Percentiles rank a stretch among this genome's conserved stretches.
These are phyloP conservation scores for Hevea brasiliensis DNA, from an alignment of 345 rosid genomes.

Conservation along the genomic window DNA sequence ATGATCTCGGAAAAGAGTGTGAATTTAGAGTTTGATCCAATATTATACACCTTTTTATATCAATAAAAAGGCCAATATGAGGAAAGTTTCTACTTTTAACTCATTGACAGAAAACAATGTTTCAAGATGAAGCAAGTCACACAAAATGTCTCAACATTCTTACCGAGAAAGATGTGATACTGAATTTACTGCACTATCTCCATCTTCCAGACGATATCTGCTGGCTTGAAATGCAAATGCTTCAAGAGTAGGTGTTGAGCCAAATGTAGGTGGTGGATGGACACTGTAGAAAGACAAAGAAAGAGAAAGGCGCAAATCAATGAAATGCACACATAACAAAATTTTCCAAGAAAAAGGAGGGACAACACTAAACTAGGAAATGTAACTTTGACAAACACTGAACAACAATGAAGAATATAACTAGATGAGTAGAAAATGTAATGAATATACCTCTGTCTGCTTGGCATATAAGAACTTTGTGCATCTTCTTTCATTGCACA, in stretches of 20 bases:
- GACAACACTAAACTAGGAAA: background rate
- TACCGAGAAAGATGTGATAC: constrained; percentile 32
- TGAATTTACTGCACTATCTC: constrained; percentile 55
- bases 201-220: constrained; percentile 56
- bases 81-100: background rate
- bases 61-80: background rate
- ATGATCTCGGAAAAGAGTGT: background rate
- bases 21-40: background rate
- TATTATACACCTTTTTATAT: background rate
- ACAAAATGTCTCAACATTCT: constrained; percentile 4
- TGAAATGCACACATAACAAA: background rate
- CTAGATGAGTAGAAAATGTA: background rate
- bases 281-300: constrained; percentile 31
- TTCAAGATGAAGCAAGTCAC: background rate
- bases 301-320: constrained; percentile 24
- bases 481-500: constrained; percentile 71
- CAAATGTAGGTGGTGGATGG: constrained; percentile 93
- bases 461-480: constrained; percentile 56
- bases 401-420: constrained; percentile 5
- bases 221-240: constrained; percentile 49
- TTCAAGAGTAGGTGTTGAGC: constrained; percentile 82
- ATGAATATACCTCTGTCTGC: constrained; percentile 51
- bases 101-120: background rate
- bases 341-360: background rate
- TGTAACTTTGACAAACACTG: background rate